Percentiles rank a stretch among this genome's conserved stretches.
Evolutionary conservation across 2,329 filamentous ascomycete genomes (phyloP).

Genomic region (Clonostachys solani): DNA sequence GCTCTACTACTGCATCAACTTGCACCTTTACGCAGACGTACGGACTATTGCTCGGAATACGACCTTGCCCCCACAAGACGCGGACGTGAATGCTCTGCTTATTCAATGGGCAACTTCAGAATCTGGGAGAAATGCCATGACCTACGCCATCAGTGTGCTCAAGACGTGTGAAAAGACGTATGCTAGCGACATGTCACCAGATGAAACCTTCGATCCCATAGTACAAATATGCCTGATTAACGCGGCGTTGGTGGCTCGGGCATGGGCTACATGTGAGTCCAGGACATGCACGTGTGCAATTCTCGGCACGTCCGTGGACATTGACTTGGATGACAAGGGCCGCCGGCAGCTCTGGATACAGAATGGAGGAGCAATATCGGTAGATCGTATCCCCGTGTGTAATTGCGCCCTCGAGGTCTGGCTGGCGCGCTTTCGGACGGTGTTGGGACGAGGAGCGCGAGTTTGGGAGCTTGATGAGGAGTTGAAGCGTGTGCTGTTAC

Average conservation of each 20-base stretch:
- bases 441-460: conserved; percentile 9
- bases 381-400: conserved; percentile 23
- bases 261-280: conserved; percentile 4
- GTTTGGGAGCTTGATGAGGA: conserved; percentile 9
- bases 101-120: conserved; percentile 20
- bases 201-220: conserved; percentile 21
- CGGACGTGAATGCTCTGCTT: conserved; percentile 4
- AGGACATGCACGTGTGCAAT: conserved; percentile 11
- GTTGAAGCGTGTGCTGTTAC: not conserved
- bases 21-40: conserved; percentile 27
- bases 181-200: not conserved
- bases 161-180: conserved; percentile 12
- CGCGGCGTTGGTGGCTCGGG: conserved; percentile 28
- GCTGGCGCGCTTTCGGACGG: conserved; percentile 14
- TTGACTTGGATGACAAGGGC: conserved; percentile 12
- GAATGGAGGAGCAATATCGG: conserved; percentile 10
- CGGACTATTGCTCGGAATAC: not conserved
- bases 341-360: conserved; percentile 19
- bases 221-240: conserved; percentile 22
- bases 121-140: conserved; percentile 21
- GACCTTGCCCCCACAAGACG: not conserved
- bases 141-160: conserved; percentile 25
- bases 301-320: conserved; percentile 11
- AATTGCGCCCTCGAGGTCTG: conserved; percentile 16
- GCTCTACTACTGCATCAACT: conserved; percentile 27